phyloP scores from a whole-genome alignment of 352 stramenopile species.

The Albugo candida region DNA sequence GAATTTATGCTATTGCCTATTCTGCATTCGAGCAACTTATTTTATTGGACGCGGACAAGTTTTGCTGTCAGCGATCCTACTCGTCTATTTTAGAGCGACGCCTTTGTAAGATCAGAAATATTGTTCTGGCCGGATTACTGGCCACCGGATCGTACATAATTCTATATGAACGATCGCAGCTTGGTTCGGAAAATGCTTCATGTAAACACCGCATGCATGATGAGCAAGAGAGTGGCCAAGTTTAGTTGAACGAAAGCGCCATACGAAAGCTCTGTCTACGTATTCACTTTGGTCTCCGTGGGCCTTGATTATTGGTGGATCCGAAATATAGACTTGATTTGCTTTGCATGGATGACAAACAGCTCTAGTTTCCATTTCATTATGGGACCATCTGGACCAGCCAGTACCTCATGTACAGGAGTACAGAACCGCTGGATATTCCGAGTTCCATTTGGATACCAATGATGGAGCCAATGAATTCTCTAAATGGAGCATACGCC shows the following conservation, averaged over 20 bases:
- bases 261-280: constrained; percentile 31
- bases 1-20: constrained; percentile 56
- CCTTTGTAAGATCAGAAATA: constrained; percentile 24
- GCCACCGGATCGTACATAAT: constrained; percentile 40
- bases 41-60: constrained; percentile 58
- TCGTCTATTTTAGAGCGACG: constrained; percentile 29
- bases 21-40: constrained; percentile 54
- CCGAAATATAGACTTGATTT: constrained; percentile 60
- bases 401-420: constrained; percentile 44
- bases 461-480: no score
- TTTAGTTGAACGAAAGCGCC: constrained; percentile 28
- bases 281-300: constrained; percentile 28
- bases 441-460: no score
- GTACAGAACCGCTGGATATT: background rate
- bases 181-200: constrained; percentile 52
- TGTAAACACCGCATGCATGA: constrained; percentile 33
- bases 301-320: constrained; percentile 28
- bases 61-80: constrained; percentile 41
- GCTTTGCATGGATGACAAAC: constrained; percentile 58
- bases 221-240: constrained; percentile 59
- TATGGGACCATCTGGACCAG: constrained; percentile 18
- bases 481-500: no score
- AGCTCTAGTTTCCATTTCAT: constrained; percentile 41
- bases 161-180: constrained; percentile 41
- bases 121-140: constrained; percentile 75